phyloP scores from a whole-genome alignment of 2,329 filamentous ascomycete species.

The Apiospora phragmitis region DNA sequence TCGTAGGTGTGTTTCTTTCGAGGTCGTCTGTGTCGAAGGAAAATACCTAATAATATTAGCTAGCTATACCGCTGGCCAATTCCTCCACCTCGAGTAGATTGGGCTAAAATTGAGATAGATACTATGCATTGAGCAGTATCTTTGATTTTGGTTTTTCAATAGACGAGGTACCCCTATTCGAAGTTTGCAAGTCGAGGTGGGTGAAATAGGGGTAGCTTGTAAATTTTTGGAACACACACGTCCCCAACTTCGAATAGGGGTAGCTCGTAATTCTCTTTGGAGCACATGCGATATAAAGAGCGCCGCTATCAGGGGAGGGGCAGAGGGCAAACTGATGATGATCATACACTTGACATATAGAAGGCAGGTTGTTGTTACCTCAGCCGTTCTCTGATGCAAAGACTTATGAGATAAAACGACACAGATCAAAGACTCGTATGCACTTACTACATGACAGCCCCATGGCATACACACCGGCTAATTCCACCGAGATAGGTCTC shows the following conservation, averaged over 20 bases:
- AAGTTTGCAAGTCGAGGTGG: background rate
- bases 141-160: background rate
- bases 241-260: no score
- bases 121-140: background rate
- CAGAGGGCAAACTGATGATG: background rate
- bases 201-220: background rate
- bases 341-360: background rate
- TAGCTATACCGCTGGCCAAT: no score
- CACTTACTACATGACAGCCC: background rate
- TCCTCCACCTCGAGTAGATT: background rate
- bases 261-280: no score
- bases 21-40: no score
- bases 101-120: background rate
- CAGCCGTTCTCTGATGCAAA: background rate
- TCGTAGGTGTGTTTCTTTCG: no score
- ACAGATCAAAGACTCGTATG: background rate
- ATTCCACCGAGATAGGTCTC: background rate
- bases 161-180: background rate
- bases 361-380: no score
- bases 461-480: background rate
- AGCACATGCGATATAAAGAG: background rate
- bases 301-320: background rate
- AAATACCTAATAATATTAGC: no score
- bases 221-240: background rate
- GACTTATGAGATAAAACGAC: background rate